Percentiles rank a stretch among this genome's conserved stretches.
Conservation (phyloP, 108 stramenopile genomes). For the Aurantiochytrium sp. region DNA sequence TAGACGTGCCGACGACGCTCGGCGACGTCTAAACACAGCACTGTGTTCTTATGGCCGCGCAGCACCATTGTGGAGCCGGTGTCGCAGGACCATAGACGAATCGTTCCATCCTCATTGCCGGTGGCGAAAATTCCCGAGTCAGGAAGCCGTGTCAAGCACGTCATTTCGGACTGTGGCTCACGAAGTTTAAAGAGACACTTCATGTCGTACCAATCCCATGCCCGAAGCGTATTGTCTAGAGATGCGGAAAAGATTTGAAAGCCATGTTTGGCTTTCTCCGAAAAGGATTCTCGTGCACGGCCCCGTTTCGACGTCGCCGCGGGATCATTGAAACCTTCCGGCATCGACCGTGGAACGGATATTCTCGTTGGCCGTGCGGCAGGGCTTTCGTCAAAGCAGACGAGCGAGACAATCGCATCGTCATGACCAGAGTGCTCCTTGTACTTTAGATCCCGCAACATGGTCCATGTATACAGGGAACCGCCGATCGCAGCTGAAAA, state of each 20-base stretch:
- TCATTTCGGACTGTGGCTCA: neutral
- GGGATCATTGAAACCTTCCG: neutral
- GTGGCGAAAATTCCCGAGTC: neutral
- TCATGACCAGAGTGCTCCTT: neutral
- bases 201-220: constrained; percentile 14
- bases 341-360: neutral
- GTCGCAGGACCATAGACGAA: constrained; percentile 4
- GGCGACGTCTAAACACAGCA: neutral
- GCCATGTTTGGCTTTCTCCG: neutral
- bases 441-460: neutral
- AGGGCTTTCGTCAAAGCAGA: neutral
- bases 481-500: neutral
- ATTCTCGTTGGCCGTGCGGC: no score
- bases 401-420: neutral
- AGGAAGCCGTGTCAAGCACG: neutral
- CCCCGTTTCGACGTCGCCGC: neutral
- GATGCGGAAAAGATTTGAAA: neutral
- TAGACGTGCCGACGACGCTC: neutral
- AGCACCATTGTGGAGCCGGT: neutral
- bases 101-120: constrained; percentile 2
- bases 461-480: neutral
- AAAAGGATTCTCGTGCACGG: neutral
- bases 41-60: neutral
- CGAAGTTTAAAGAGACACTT: neutral
- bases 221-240: neutral